phyloP scores from a whole-genome alignment of 2,329 filamentous ascomycete genomes.

The Trichoderma atrobrunneum region DNA sequence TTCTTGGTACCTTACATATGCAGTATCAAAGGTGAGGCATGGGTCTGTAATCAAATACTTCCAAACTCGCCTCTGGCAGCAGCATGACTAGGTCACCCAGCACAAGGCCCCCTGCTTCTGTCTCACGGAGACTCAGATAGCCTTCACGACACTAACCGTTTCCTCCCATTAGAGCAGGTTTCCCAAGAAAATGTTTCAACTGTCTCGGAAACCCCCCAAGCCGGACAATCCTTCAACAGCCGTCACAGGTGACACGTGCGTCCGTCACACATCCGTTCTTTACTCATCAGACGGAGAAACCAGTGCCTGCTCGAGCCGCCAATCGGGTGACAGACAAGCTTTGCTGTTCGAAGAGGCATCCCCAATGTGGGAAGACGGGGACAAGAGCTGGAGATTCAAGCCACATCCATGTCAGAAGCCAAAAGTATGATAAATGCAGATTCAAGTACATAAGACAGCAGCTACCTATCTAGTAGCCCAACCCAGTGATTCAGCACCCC shows the following conservation, averaged over 20 bases:
- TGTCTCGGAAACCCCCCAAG: slow-evolving; percentile 9
- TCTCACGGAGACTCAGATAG: not conserved
- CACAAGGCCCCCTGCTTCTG: not conserved
- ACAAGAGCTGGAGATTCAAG: not conserved
- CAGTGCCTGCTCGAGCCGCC: not conserved
- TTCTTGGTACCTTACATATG: not conserved
- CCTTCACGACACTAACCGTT: not conserved
- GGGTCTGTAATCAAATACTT: not conserved
- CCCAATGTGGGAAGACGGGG: too few relatives aligned
- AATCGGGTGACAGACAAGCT: not conserved
- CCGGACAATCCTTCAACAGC: not conserved
- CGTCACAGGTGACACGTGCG: not conserved
- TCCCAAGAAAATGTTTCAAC: slow-evolving; percentile 13
- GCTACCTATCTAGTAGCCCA: not conserved
- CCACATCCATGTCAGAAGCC: not conserved
- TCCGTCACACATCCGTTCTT: not conserved
- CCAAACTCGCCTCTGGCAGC: not conserved
- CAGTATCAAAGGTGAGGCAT: not conserved
- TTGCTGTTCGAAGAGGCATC: not conserved
- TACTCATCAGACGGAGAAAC: not conserved
- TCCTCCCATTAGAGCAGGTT: not conserved
- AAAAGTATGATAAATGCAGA: not conserved
- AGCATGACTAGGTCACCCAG: not conserved
- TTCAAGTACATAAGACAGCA: not conserved
- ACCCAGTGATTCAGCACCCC: not conserved